Base-by-base conservation (phyloP, 257 asterid species). In the Solanum gandarillasii region DNA sequence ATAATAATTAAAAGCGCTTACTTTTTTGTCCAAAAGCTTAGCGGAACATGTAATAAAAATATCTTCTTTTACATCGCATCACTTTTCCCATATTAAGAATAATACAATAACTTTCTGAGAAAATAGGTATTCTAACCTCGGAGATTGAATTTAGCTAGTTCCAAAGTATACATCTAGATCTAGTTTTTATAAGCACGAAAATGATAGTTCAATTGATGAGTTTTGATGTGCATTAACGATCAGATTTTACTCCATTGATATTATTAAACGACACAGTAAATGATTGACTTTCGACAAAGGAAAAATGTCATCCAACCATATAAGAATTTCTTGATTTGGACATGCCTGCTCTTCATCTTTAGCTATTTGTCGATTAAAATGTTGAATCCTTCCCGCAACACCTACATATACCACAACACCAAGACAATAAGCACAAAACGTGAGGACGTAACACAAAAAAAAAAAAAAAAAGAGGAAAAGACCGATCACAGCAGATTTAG, bases 331-430 rank as follows among this genome's bases (percentile, higher is more conserved):
- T 81, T 16, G 36, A 14, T 43, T 29, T 29, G 27, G 68, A 46
- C 68, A 43, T 79, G 67, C 3, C 29, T 8, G 67, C 25, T 4
- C 84, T 29, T 41, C 38, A 79, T 43, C 83, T 38, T 39, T 39
- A 39, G 83, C 84, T 41, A 41, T 9, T 41, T 43, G 62, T 25
- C 5, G 83, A 68, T 65, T 70, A 10, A 29, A 14, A 8, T 39
- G 62, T 73, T 23, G 82, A 72, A 73, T 86, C 84, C 75, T 86
- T 74, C 74, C 88, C 88, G 58, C 88, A 86, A 34, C 88, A 86
- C 84, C 88, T 86, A 32, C 88, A 72, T 43, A 72, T 12, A 85
- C 35, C 67, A 27, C 82, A 70, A 31, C 38, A 41, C 34, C 88
- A 43, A 16, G 39, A 79, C 85, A 27, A 79, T 79, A 79, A 79